A percentile compares a stretch with the other conserved stretches of the same genome.
These are phyloP conservation scores for Cercis canadensis DNA, from an alignment of 306 rosid species.

Conservation along the genomic window DNA sequence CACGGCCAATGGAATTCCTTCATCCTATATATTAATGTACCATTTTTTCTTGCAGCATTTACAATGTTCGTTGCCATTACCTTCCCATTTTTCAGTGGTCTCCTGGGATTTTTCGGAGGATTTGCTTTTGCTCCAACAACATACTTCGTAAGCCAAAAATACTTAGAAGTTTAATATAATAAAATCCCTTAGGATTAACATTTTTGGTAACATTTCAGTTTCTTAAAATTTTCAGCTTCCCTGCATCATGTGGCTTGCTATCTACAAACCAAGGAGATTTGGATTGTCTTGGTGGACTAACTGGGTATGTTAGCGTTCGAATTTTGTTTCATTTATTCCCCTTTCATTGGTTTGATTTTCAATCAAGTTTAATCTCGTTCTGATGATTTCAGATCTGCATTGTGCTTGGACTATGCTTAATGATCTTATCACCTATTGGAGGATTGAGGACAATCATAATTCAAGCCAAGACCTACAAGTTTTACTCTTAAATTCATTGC, in stretches of 20 bases:
- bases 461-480: slow-evolving; percentile 56
- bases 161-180: neutral
- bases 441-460: slow-evolving; percentile 76
- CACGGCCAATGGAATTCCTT: no score
- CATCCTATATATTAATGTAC: no score
- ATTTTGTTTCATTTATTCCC: slow-evolving; percentile 11
- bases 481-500: slow-evolving; percentile 56
- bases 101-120: slow-evolving; percentile 82
- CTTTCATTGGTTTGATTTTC: slow-evolving; percentile 1
- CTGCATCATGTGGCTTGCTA: slow-evolving; percentile 82
- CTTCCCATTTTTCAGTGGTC: slow-evolving; percentile 82
- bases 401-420: slow-evolving; percentile 60
- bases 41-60: no score
- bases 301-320: slow-evolving; percentile 56
- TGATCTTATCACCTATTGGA: slow-evolving; percentile 76
- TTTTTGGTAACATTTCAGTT: neutral
- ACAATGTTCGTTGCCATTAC: slow-evolving; percentile 78
- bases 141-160: slow-evolving; percentile 62
- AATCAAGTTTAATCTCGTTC: slow-evolving; percentile 2
- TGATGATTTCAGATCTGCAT: slow-evolving; percentile 72
- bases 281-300: slow-evolving; percentile 78
- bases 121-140: slow-evolving; percentile 93
- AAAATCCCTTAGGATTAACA: neutral
- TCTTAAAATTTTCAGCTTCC: slow-evolving; percentile 70
- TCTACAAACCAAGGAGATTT: slow-evolving; percentile 76